Evolutionary conservation across 257 asterid genomes (phyloP).

Genomic region (Solanum raphanifolium): DNA sequence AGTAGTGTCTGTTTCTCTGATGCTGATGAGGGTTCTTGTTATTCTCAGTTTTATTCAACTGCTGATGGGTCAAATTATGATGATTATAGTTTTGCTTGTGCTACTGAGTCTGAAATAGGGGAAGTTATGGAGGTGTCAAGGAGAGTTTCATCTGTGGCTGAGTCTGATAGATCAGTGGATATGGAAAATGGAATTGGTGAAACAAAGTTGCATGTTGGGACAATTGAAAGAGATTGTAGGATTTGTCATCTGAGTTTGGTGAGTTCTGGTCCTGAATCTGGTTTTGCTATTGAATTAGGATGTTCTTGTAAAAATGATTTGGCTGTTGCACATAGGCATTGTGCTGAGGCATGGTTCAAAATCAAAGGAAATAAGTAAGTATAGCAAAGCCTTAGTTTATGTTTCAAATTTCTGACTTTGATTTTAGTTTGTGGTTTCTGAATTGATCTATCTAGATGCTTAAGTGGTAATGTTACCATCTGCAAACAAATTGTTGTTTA

Average conservation of each 20-base stretch:
- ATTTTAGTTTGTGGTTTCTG: not conserved
- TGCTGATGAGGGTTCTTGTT: slow-evolving; percentile 59
- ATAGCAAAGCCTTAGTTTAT: not conserved
- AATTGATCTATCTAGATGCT: not conserved
- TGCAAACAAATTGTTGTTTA: not conserved
- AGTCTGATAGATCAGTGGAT: slow-evolving; percentile 30
- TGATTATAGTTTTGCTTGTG: slow-evolving; percentile 21
- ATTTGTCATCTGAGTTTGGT: slow-evolving; percentile 78
- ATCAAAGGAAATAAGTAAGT: slow-evolving; percentile 91
- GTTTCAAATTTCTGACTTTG: not conserved
- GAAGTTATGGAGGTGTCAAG: slow-evolving; percentile 28
- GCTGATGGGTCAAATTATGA: slow-evolving; percentile 66
- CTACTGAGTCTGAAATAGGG: slow-evolving; percentile 9
- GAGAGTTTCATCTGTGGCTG: slow-evolving; percentile 32
- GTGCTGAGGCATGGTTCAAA: slow-evolving; percentile 94
- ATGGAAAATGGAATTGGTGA: slow-evolving; percentile 25
- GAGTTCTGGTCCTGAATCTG: slow-evolving; percentile 43
- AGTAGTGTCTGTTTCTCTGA: slow-evolving; percentile 61
- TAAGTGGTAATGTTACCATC: not conserved
- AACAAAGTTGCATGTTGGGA: slow-evolving; percentile 22
- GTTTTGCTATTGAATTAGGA: slow-evolving; percentile 69
- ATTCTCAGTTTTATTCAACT: slow-evolving; percentile 71
- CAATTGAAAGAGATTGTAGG: slow-evolving; percentile 58
- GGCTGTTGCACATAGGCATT: slow-evolving; percentile 77
- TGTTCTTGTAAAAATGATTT: slow-evolving; percentile 85